phyloP scores from a whole-genome alignment of 2,329 filamentous ascomycete genomes.

The Eutypa lata region DNA sequence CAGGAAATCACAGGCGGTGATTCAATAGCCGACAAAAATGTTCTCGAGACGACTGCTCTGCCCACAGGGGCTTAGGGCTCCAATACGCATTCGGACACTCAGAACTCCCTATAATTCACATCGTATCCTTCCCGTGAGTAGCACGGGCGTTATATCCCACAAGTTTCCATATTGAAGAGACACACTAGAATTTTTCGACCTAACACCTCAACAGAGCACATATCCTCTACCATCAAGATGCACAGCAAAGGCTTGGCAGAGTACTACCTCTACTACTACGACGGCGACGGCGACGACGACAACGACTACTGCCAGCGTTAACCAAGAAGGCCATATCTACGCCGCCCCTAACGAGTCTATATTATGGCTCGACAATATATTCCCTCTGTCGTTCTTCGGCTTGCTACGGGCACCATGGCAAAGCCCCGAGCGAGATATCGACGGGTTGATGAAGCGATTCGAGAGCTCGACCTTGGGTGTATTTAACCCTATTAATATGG shows the following conservation, averaged over 20 bases:
- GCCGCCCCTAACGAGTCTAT: conserved; percentile 74
- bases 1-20: background rate
- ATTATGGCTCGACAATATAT: conserved; percentile 88
- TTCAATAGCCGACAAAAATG: background rate
- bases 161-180: background rate
- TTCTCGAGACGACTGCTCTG: background rate
- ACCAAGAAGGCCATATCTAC: conserved; percentile 79
- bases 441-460: conserved; percentile 49
- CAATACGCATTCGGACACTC: background rate
- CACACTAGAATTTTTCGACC: background rate
- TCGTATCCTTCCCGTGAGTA: background rate
- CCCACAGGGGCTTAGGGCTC: background rate
- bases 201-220: background rate
- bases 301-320: conserved; percentile 55
- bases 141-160: too few species aligned
- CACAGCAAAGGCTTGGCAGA: conserved; percentile 36
- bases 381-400: conserved; percentile 68
- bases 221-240: conserved; percentile 11
- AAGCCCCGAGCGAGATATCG: conserved; percentile 44
- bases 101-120: background rate
- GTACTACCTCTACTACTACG: conserved; percentile 23
- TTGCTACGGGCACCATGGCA: conserved; percentile 45
- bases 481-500: conserved; percentile 50
- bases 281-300: too few species aligned
- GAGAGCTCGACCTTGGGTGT: conserved; percentile 48